Base-by-base conservation (phyloP, 2,329 filamentous ascomycete species). In the Beauveria pseudobassiana region DNA sequence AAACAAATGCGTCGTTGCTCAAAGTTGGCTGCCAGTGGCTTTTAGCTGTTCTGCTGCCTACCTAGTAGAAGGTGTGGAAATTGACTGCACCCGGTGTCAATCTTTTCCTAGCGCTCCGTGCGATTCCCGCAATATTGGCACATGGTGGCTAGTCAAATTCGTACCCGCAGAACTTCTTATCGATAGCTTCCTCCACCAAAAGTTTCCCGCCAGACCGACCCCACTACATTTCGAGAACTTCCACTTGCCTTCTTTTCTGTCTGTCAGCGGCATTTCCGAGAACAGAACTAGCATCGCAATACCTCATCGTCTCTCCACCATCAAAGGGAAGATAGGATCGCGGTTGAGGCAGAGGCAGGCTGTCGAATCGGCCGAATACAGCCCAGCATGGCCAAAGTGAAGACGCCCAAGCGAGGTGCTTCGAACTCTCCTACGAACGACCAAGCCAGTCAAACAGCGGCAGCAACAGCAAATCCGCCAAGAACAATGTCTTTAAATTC, bases 401-500 rank as follows among this genome's bases (percentile, higher is more conserved):
- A 78, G 64, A 72, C 74, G n/a, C 70, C 74, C 61, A 85, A 84
- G 76, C 82, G 82, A 73, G 77, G 80, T 72, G 76, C 76, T 63
- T 74, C 77, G 61, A 71, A 73, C 30, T 70, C 70, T 1, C 75
- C 0, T 80, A 81, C 67, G 77, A 80, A 26, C 74, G 77, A 60
- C 72, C 74, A 18, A 65, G 63, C 45, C 64, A 63, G 40, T 64
- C 65, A 4, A 60, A 61, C 63, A 63, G 62, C 52, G 64, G 62
- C 61, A 46, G 38, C 54, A 57, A 48, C 45, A 49, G 45, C 59
- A 60, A 71, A 64, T 68, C 73, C 10, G 70, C 72, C 62, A 79
- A 79, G 70, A 92, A 96, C 78, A 93, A 90, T 69, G 91, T 97
- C 75, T 98, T 98, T 85, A 96, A 96, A 74, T 96, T 97, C 86